These are phyloP conservation scores for Quambalaria eucalypti DNA, from an alignment of 1,284 basidiomycete genomes.

Conservation along the genomic window DNA sequence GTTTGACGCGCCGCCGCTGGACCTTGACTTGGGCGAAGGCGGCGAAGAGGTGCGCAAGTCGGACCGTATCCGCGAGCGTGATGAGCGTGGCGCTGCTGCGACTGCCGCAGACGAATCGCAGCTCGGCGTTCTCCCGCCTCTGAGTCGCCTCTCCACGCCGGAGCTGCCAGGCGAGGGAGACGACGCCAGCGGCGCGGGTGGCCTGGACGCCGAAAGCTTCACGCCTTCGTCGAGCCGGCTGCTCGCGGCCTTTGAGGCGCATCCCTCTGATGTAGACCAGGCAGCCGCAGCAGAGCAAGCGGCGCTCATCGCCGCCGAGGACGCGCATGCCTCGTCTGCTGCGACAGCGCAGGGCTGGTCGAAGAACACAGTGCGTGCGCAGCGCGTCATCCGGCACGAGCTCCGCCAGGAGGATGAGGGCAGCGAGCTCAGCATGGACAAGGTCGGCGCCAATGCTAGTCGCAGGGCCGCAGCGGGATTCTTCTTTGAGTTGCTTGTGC, in stretches of 20 bases:
- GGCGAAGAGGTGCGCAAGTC: conserved; percentile 17
- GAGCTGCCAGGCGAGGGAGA: conserved; percentile 52
- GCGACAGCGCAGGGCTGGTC: conserved; percentile 57
- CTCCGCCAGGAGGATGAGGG: conserved; percentile 49
- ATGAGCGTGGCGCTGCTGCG: neutral
- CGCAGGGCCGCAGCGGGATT: conserved; percentile 85
- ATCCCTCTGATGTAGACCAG: conserved; percentile 49
- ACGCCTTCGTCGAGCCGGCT: conserved; percentile 66
- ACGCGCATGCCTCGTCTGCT: conserved; percentile 47
- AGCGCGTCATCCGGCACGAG: conserved; percentile 70
- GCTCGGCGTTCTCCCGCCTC: conserved; percentile 22
- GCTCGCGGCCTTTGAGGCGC: conserved; percentile 71
- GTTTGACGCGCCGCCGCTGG: conserved; percentile 16
- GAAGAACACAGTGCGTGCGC: conserved; percentile 80
- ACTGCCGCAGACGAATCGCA: conserved; percentile 7
- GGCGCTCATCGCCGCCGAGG: conserved; percentile 51
- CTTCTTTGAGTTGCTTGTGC: conserved; percentile 92
- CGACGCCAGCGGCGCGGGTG: conserved; percentile 58
- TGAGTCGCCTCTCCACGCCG: conserved; percentile 44
- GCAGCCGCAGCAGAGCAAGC: conserved; percentile 37
- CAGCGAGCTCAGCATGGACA: conserved; percentile 58
- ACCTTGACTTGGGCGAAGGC: conserved; percentile 14
- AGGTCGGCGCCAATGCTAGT: conserved; percentile 69
- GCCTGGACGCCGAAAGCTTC: conserved; percentile 55
- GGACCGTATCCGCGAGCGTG: conserved; percentile 1